Percentiles rank a stretch among this genome's conserved stretches.
Conservation (phyloP, 1,284 basidiomycete genomes). For the Apiotrichum gracile region DNA sequence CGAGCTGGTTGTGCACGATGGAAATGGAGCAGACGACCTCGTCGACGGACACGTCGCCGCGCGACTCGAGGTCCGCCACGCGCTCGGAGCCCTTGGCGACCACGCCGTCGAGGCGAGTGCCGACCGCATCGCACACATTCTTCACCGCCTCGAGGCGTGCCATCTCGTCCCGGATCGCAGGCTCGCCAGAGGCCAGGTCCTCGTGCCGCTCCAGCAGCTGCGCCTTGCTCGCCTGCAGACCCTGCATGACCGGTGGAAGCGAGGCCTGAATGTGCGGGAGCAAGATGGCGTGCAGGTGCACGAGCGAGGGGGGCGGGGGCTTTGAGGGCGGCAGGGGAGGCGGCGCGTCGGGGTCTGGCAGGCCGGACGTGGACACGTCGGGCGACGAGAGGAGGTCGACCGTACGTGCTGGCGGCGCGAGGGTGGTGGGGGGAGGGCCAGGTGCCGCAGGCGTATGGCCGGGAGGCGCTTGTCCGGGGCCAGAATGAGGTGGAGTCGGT, state of each 20-base stretch:
- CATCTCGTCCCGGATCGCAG: slow-evolving; percentile 93
- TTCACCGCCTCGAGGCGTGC: slow-evolving; percentile 89
- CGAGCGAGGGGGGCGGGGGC: slow-evolving; percentile 64
- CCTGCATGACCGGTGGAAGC: slow-evolving; percentile 60
- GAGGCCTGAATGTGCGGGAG: slow-evolving; percentile 68
- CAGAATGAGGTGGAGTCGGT: too few relatives aligned
- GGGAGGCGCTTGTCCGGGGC: too few relatives aligned
- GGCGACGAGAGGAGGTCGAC: slow-evolving; percentile 28
- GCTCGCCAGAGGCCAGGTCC: slow-evolving; percentile 81
- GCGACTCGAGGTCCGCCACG: slow-evolving; percentile 62
- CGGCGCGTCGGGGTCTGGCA: slow-evolving; percentile 45
- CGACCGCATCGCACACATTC: slow-evolving; percentile 78
- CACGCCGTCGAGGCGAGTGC: slow-evolving; percentile 58
- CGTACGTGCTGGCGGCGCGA: slow-evolving; percentile 12
- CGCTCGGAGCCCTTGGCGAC: slow-evolving; percentile 63
- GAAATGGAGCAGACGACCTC: slow-evolving; percentile 91
- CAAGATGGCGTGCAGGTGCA: slow-evolving; percentile 74
- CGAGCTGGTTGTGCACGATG: slow-evolving; percentile 92
- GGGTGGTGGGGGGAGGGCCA: neutral
- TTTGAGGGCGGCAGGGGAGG: slow-evolving; percentile 76
- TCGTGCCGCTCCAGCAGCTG: slow-evolving; percentile 70
- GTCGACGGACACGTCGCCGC: slow-evolving; percentile 60
- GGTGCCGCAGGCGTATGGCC: neutral
- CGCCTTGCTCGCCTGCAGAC: slow-evolving; percentile 63
- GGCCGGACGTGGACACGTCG: slow-evolving; percentile 35